Evolutionary conservation across 108 stramenopile genomes (phyloP).

Genomic region (Nannochloropsis gaditana): DNA sequence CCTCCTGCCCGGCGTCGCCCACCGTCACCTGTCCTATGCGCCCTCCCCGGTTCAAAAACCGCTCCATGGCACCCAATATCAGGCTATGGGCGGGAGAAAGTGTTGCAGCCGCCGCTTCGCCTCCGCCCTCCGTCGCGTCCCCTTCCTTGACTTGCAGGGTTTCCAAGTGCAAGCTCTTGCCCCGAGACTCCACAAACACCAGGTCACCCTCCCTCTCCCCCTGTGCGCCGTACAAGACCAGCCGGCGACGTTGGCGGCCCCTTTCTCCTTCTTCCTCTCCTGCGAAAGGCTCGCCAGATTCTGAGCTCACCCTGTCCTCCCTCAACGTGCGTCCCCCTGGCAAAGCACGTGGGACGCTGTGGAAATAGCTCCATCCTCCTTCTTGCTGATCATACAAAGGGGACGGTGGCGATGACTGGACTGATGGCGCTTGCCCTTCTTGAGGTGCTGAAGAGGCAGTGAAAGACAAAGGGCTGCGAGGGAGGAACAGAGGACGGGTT

Average conservation of each 20-base stretch:
- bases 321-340: background rate
- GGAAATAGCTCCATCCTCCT: background rate
- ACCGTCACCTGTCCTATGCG: background rate
- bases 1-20: background rate
- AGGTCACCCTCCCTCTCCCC: background rate
- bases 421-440: background rate
- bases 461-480: background rate
- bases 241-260: background rate
- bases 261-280: background rate
- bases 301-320: background rate
- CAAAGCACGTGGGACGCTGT: background rate
- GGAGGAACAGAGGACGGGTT: no score
- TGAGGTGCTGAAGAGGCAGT: background rate
- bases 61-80: background rate
- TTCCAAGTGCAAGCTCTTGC: background rate
- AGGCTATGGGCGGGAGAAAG: background rate
- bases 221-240: background rate
- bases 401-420: background rate
- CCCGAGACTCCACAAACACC: background rate
- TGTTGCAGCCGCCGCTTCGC: background rate
- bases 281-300: background rate
- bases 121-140: background rate
- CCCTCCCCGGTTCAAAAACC: background rate
- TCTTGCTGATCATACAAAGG: background rate
- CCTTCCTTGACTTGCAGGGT: background rate